Evolutionary conservation across 805 yeast species (phyloP).

Genomic region (Barnettozyma botsteinii): DNA sequence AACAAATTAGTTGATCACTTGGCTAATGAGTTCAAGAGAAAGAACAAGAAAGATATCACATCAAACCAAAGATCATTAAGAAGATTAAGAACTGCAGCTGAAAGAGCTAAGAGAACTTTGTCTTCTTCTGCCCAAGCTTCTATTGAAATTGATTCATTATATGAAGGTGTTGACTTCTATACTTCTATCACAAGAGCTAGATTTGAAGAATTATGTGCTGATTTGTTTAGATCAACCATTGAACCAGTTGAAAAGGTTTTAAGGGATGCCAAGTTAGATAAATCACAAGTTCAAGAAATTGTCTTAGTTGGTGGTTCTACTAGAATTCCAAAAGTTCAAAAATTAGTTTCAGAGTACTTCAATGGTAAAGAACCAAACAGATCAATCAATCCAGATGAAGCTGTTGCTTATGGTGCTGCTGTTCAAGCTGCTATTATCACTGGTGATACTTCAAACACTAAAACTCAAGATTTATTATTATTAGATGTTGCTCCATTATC

Average conservation of each 20-base stretch:
- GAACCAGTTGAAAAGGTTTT: conserved; percentile 97
- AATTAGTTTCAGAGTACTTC: conserved; percentile 94
- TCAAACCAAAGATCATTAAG: conserved; percentile 95
- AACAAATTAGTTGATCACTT: conserved; percentile 93
- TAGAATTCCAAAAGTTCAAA: conserved; percentile 98
- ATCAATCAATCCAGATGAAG: conserved; percentile 98
- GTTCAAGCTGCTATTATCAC: conserved; percentile 97
- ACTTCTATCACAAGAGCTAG: conserved; percentile 97
- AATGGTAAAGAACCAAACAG: conserved; percentile 98
- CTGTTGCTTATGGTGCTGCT: conserved; percentile 99
- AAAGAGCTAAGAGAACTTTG: conserved; percentile 98
- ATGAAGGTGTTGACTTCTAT: conserved; percentile 96
- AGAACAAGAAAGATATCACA: conserved; percentile 92
- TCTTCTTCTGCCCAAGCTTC: conserved; percentile 97
- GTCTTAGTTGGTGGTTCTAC: conserved; percentile 98
- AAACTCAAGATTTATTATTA: conserved; percentile 94
- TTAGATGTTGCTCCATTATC: conserved; percentile 99
- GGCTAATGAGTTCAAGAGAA: conserved; percentile 94
- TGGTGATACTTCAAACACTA: conserved; percentile 88
- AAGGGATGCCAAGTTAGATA: conserved; percentile 89
- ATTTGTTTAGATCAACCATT: conserved; percentile 88
- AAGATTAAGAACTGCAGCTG: conserved; percentile 98
- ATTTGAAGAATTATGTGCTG: conserved; percentile 97
- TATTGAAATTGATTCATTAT: conserved; percentile 92
- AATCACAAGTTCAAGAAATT: conserved; percentile 88